Base-by-base conservation (phyloP, 305 asterid species). In the Petunia hybrid region DNA sequence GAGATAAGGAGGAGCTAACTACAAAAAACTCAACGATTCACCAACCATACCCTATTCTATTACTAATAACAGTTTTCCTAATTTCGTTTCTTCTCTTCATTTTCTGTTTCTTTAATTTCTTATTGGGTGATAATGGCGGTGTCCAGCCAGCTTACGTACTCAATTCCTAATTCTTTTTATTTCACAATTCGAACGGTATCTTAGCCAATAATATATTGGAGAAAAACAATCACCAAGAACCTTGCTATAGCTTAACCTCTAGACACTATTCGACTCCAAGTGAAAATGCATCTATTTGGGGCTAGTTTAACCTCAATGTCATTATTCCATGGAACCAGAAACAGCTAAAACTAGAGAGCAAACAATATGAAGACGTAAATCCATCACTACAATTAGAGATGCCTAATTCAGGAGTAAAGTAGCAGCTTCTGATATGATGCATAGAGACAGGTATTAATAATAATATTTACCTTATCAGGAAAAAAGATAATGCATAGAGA, bases 161-260 rank as follows among this genome's bases (percentile, higher is more conserved):
- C 36, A 63, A 14, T n/a, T 63, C 36, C 41, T 6, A 36, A 16
- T 63, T 63, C 16, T 63, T 22, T 22, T 22, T 36, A 9, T 63
- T 63, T 63, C 42, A 63, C 40, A 38, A 63, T 63, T 63, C 16
- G 16, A 36, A n/a, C 13, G 68, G 43, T 63, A 63, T 63, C 68
- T 2, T 35, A 63, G 42, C 43, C 16, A 36, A 42, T 63, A 63
- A 35, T 63, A 9, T 31, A 35, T 35, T 63, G 68, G 68, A 63
- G 40, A 63, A 8, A 36, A 63, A 9, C 68, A 63, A 63, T 63
- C 67, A 63, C 16, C 68, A 8, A 13, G 8, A 63, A 63, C 16
- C 2, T 63, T 35, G 36, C 4, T 8, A 63, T 63, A 63, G 36
- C 68, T 35, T 42, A 63, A 8, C 42, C 43, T 63, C n/a, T 31